Evolutionary conservation across 768 basidiomycete species (phyloP).

Genomic region (Gautieria morchelliformis): DNA sequence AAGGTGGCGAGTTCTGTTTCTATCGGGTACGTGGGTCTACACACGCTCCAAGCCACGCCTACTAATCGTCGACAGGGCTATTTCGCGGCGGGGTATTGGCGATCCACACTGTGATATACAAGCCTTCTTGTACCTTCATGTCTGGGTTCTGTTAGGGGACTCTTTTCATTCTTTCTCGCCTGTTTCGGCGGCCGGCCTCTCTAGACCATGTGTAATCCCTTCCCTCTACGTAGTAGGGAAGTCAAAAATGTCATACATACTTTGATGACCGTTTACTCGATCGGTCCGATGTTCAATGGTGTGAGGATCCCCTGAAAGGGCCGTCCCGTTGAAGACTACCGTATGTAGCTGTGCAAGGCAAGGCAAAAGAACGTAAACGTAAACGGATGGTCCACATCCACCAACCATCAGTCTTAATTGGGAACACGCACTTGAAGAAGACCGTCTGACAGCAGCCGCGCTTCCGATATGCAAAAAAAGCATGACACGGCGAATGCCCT

Average conservation of each 20-base stretch:
- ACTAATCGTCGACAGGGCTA: background rate
- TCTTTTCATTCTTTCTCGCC: background rate
- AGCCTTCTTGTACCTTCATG: too few relatives aligned
- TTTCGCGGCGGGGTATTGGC: slow-evolving; percentile 6
- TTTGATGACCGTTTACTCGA: background rate
- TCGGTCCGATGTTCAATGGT: background rate
- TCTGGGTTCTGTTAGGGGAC: background rate
- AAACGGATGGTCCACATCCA: too few relatives aligned
- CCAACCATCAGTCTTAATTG: too few relatives aligned
- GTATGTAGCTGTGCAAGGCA: background rate
- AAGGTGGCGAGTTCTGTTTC: slow-evolving; percentile 64
- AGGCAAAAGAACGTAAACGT: too few relatives aligned
- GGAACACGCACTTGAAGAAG: too few relatives aligned
- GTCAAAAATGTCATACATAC: background rate
- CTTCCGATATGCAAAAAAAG: too few relatives aligned
- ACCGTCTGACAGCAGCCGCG: too few relatives aligned
- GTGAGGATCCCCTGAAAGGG: background rate
- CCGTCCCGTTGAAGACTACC: background rate
- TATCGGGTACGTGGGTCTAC: slow-evolving; percentile 34
- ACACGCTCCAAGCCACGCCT: background rate
- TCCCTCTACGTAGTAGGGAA: background rate
- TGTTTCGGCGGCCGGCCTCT: background rate
- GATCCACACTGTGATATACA: background rate
- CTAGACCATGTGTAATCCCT: background rate
- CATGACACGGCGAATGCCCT: too few relatives aligned